Evolutionary conservation across 2,329 filamentous ascomycete species (phyloP).

Genomic region (Camptophora hylomeconis): DNA sequence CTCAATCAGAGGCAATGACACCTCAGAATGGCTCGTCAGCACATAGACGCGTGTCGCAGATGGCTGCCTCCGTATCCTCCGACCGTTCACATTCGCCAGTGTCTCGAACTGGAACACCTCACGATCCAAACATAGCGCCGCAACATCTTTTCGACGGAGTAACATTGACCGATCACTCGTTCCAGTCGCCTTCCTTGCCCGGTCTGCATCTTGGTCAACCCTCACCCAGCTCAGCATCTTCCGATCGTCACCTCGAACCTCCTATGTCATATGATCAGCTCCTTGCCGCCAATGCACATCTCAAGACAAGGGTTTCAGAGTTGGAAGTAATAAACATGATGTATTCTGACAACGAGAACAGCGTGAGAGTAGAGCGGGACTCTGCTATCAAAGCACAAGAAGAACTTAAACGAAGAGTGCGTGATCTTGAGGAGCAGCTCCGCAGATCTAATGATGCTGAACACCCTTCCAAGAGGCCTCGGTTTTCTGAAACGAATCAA

Average conservation of each 20-base stretch:
- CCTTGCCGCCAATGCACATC: conserved; percentile 63
- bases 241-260: conserved; percentile 52
- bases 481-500: too few species aligned
- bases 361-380: conserved; percentile 52
- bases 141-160: conserved; percentile 69
- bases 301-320: conserved; percentile 93
- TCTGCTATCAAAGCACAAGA: conserved; percentile 68
- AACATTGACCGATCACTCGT: conserved; percentile 53
- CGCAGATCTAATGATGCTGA: conserved; percentile 18
- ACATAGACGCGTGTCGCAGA: conserved; percentile 56
- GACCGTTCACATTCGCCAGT: conserved; percentile 68
- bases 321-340: conserved; percentile 78
- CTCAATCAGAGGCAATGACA: conserved; percentile 40
- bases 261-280: conserved; percentile 65
- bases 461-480: conserved; percentile 12
- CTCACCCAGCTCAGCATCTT: conserved; percentile 46
- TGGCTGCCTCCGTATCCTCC: conserved; percentile 56
- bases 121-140: conserved; percentile 53
- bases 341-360: conserved; percentile 40
- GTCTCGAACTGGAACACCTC: conserved; percentile 66
- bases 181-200: conserved; percentile 45
- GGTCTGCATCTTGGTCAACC: conserved; percentile 41
- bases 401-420: conserved; percentile 67
- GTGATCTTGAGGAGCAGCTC: conserved; percentile 54
- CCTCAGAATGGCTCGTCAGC: conserved; percentile 43